Percentiles rank a stretch among this genome's conserved stretches.
phyloP scores from a whole-genome alignment of 331 rosid genomes.

The Ulmus americana region DNA sequence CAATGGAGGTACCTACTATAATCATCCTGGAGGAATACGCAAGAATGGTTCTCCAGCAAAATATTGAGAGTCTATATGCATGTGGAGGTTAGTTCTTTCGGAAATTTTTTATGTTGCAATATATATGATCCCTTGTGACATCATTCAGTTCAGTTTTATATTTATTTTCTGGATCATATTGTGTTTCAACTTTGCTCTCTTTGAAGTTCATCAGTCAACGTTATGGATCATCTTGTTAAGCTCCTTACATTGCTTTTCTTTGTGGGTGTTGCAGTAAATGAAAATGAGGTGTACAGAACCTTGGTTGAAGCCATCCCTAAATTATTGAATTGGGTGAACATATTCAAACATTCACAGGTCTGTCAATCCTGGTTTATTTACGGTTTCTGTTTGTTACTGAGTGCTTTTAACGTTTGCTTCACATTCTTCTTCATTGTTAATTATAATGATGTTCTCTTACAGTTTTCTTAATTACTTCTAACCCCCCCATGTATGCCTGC shows the following conservation, averaged over 20 bases:
- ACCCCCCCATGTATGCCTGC: not conserved
- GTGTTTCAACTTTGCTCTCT: not conserved
- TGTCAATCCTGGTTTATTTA: conserved; percentile 14
- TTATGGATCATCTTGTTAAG: conserved; percentile 19
- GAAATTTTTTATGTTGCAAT: not conserved
- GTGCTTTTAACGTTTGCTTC: not conserved
- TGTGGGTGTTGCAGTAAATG: conserved; percentile 49
- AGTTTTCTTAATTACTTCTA: not conserved
- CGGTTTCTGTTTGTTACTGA: conserved; percentile 2
- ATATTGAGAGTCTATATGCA: conserved; percentile 79
- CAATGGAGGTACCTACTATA: conserved; percentile 47
- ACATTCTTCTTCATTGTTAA: not conserved
- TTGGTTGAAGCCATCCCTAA: conserved; percentile 67
- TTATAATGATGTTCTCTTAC: not conserved
- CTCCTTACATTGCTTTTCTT: conserved; percentile 13
- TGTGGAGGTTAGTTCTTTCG: conserved; percentile 54
- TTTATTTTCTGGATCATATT: not conserved
- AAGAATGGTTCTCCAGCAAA: conserved; percentile 47
- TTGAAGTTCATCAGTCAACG: conserved; percentile 12
- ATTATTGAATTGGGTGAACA: conserved; percentile 59
- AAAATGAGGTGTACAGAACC: conserved; percentile 53
- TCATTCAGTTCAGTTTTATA: conserved; percentile 5
- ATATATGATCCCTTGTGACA: not conserved
- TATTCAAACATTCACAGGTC: conserved; percentile 64
- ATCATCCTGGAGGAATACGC: conserved; percentile 59